phyloP scores from a whole-genome alignment of 2,329 filamentous ascomycete species.

The Trichothecium roseum region DNA sequence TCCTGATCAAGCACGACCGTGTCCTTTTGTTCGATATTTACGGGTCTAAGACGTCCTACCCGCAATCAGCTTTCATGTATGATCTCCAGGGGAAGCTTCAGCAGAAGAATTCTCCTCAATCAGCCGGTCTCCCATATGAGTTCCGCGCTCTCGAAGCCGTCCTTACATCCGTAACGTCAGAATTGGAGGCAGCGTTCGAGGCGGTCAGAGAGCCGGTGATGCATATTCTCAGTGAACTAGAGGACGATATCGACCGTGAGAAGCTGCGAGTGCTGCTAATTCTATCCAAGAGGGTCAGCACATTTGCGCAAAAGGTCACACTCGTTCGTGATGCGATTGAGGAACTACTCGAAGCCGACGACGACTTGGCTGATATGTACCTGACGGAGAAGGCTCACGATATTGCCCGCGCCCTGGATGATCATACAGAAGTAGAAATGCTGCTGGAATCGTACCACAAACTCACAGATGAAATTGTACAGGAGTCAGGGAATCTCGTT shows the following conservation, averaged over 20 bases:
- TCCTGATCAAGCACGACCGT: conserved; percentile 88
- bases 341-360: conserved; percentile 89
- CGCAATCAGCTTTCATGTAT: conserved; percentile 96
- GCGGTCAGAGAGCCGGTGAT: conserved; percentile 88
- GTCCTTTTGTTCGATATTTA: conserved; percentile 95
- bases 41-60: conserved; percentile 86
- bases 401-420: conserved; percentile 62
- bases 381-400: conserved; percentile 78
- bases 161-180: conserved; percentile 83
- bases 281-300: conserved; percentile 88
- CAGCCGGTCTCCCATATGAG: conserved; percentile 74
- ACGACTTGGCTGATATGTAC: conserved; percentile 93
- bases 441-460: conserved; percentile 96
- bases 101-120: conserved; percentile 51
- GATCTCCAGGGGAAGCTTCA: conserved; percentile 87
- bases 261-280: conserved; percentile 86
- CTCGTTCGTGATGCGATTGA: conserved; percentile 91
- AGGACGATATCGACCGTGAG: conserved; percentile 93
- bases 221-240: conserved; percentile 75
- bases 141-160: conserved; percentile 94
- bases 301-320: conserved; percentile 94
- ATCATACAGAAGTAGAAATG: conserved; percentile 96
- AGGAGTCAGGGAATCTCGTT: conserved; percentile 86
- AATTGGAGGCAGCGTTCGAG: conserved; percentile 89
- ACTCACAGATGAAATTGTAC: conserved; percentile 94